phyloP scores from a whole-genome alignment of 2,329 filamentous ascomycete species.

The Fusarium sororula region DNA sequence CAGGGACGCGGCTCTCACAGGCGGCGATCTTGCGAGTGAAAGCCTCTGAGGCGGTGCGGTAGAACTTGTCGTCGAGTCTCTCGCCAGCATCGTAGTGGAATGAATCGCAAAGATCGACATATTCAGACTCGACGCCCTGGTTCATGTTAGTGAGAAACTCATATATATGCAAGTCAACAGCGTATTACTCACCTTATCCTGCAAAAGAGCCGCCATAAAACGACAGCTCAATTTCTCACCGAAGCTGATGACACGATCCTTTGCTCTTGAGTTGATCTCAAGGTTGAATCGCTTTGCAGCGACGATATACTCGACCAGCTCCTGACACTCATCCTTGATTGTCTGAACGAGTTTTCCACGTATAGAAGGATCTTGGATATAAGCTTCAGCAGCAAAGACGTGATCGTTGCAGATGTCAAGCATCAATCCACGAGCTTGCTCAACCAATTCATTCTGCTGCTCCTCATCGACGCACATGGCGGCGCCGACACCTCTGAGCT shows the following conservation, averaged over 20 bases:
- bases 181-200: conserved; percentile 67
- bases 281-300: conserved; percentile 73
- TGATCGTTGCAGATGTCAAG: conserved; percentile 86
- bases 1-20: conserved; percentile 75
- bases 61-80: conserved; percentile 74
- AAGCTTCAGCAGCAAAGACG: conserved; percentile 72
- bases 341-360: conserved; percentile 68
- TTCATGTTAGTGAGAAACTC: conserved; percentile 39
- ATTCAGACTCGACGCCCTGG: conserved; percentile 82
- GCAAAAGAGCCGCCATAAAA: conserved; percentile 86
- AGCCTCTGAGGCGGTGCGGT: conserved; percentile 68
- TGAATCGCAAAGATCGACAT: conserved; percentile 87
- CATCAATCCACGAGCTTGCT: conserved; percentile 78
- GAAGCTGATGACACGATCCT: conserved; percentile 90
- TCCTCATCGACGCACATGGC: conserved; percentile 62
- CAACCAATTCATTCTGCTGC: conserved; percentile 61
- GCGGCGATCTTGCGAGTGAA: conserved; percentile 71
- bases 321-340: conserved; percentile 81
- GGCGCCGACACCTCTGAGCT: conserved; percentile 63
- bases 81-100: conserved; percentile 72
- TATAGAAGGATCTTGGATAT: conserved; percentile 66
- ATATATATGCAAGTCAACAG: neutral
- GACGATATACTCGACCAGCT: conserved; percentile 77
- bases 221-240: conserved; percentile 96
- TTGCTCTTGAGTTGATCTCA: conserved; percentile 80